phyloP scores from a whole-genome alignment of 2,329 filamentous ascomycete genomes.

The Fusarium incarnatum region DNA sequence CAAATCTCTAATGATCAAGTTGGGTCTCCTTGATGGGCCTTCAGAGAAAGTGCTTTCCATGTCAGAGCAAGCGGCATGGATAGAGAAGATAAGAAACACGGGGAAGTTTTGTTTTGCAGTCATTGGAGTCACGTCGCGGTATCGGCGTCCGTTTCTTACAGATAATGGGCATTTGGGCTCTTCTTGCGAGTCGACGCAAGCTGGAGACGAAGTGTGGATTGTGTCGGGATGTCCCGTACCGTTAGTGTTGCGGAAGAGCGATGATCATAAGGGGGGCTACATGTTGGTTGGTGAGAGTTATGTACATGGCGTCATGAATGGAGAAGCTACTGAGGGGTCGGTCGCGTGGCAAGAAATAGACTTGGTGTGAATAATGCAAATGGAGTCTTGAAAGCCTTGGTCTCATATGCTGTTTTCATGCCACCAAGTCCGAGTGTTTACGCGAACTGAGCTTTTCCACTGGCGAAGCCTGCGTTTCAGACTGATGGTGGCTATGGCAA shows the following conservation, averaged over 20 bases:
- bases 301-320: not conserved
- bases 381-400: not conserved
- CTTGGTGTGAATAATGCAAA: not conserved
- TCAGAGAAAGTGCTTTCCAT: not conserved
- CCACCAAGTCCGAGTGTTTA: no score
- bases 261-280: not conserved
- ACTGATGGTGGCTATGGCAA: accelerated
- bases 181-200: not conserved
- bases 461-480: no score
- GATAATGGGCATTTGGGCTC: not conserved
- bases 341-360: not conserved
- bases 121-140: not conserved
- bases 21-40: accelerated
- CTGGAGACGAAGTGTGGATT: not conserved
- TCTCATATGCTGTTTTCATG: no score
- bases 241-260: not conserved
- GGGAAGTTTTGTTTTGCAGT: not conserved
- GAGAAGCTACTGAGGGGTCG: not conserved
- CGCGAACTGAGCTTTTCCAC: accelerated
- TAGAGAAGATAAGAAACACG: not conserved
- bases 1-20: not conserved
- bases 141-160: not conserved
- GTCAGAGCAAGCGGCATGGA: not conserved
- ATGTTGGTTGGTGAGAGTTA: not conserved
- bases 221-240: not conserved